A percentile compares a stretch with the other conserved stretches of the same genome.
Evolutionary conservation across 495 filamentous ascomycete genomes (phyloP).

Genomic region (Articulospora tetracladia): DNA sequence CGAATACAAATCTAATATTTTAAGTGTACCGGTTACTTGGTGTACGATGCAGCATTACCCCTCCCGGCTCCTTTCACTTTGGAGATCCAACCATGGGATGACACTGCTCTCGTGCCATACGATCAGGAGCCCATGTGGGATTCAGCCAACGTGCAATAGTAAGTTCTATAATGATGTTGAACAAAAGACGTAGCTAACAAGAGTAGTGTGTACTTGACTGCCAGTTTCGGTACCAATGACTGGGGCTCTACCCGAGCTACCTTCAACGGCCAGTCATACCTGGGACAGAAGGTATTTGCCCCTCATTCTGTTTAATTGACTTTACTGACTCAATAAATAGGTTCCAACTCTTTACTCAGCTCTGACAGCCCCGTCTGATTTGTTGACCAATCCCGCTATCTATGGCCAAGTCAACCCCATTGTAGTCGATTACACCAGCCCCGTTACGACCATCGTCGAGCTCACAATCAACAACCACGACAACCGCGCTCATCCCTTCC

Average conservation of each 20-base stretch:
- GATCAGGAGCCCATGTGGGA: conserved; percentile 9
- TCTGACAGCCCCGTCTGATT: conserved; percentile 51
- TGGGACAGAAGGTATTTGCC: conserved; percentile 43
- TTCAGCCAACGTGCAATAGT: neutral
- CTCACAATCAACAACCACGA: conserved; percentile 81
- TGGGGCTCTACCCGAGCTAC: neutral
- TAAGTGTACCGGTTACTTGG: conserved; percentile 7
- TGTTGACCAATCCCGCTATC: conserved; percentile 41
- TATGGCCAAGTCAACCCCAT: conserved; percentile 71
- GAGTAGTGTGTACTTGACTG: neutral
- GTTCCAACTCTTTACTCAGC: conserved; percentile 80
- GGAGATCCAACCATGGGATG: neutral
- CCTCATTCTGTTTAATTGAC: conserved; percentile 75
- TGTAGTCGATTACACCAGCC: conserved; percentile 51
- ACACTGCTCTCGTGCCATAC: conserved; percentile 2
- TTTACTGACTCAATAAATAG: conserved; percentile 47
- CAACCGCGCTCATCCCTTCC: conserved; percentile 50
- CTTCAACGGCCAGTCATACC: conserved; percentile 1
- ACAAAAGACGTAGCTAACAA: neutral
- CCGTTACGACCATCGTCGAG: conserved; percentile 49
- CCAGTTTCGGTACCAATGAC: neutral
- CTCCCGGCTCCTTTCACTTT: conserved; percentile 4
- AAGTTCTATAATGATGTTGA: neutral
- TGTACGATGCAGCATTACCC: neutral
- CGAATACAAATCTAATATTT: neutral